These are phyloP conservation scores for Isoetes taiwanensis DNA, from an alignment of 75 land plant species.

Conservation along the genomic window DNA sequence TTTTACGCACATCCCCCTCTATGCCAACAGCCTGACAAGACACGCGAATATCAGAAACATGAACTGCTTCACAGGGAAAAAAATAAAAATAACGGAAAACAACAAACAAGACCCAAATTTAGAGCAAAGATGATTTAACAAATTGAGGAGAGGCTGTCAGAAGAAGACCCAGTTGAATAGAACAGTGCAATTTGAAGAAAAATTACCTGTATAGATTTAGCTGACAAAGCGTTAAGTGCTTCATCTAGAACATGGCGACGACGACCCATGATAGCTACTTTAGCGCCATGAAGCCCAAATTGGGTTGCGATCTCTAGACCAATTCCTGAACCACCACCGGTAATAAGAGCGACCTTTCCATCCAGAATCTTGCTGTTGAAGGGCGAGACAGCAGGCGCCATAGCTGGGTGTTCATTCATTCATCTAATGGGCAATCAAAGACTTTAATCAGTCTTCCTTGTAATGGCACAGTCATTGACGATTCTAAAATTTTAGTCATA, in stretches of 20 bases:
- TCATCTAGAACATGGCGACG: not conserved
- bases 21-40: conserved; percentile 7
- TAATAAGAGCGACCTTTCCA: conserved; percentile 12
- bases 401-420: too few species aligned
- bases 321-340: conserved; percentile 15
- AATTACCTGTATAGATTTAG: conserved; percentile 9
- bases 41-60: not conserved
- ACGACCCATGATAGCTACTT: not conserved
- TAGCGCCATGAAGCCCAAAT: conserved; percentile 11
- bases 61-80: too few species aligned
- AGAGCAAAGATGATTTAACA: not conserved
- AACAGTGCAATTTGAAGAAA: not conserved
- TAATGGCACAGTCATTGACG: too few species aligned
- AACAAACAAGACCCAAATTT: not conserved
- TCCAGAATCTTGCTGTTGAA: conserved; percentile 1
- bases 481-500: too few species aligned
- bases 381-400: not conserved
- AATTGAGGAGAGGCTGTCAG: not conserved
- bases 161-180: not conserved
- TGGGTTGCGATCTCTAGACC: conserved; percentile 8
- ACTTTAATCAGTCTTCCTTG: too few species aligned
- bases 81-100: too few species aligned
- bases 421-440: too few species aligned
- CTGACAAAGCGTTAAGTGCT: not conserved
- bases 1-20: conserved; percentile 34